phyloP scores from a whole-genome alignment of 345 rosid genomes.

The Eucalyptus pauciflora region DNA sequence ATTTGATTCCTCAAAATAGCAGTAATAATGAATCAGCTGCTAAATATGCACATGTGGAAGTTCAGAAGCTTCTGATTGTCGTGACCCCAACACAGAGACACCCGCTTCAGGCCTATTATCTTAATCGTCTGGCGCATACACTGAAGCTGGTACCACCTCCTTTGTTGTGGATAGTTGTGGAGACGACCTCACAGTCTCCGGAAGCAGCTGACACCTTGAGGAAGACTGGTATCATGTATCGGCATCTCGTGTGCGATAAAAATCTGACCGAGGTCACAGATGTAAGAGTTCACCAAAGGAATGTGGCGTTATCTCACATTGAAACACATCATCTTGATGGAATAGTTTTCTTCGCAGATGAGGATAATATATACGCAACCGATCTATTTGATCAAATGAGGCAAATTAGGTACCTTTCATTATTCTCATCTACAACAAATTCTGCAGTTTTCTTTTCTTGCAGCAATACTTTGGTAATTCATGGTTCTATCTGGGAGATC shows the following conservation, averaged over 20 bases:
- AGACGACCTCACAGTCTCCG: constrained; percentile 38
- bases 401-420: constrained; percentile 31
- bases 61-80: constrained; percentile 37
- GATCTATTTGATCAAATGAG: constrained; percentile 52
- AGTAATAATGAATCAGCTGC: neutral
- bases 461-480: neutral
- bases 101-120: constrained; percentile 32
- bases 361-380: constrained; percentile 17
- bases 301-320: constrained; percentile 50
- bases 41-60: constrained; percentile 1
- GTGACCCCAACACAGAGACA: constrained; percentile 35
- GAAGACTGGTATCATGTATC: constrained; percentile 40
- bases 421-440: neutral
- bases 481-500: neutral
- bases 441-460: neutral
- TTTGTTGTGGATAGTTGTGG: constrained; percentile 62
- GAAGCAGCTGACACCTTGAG: constrained; percentile 45
- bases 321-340: constrained; percentile 55
- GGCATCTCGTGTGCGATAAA: constrained; percentile 46
- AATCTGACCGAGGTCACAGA: constrained; percentile 35
- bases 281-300: constrained; percentile 40
- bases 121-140: constrained; percentile 38
- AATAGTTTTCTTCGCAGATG: constrained; percentile 47
- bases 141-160: constrained; percentile 42
- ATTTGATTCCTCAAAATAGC: neutral